phyloP scores from a whole-genome alignment of 441 rosid genomes.

The Arabidopsis lyrata region DNA sequence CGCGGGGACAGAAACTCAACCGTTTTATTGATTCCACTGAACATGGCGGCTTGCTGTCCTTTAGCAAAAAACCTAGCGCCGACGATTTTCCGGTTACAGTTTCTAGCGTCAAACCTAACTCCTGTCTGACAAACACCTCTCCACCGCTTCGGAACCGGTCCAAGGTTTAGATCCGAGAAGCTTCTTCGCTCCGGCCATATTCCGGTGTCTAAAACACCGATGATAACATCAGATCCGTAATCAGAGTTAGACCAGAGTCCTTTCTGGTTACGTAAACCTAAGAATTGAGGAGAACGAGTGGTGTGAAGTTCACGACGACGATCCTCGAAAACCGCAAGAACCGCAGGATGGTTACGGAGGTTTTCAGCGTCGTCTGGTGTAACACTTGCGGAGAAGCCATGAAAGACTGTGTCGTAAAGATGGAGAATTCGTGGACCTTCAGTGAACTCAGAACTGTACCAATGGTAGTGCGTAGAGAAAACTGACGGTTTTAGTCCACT shows the following conservation, averaged over 20 bases:
- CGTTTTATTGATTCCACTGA: conserved; percentile 65
- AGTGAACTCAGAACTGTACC: conserved; percentile 80
- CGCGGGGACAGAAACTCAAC: conserved; percentile 78
- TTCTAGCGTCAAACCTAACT: conserved; percentile 44
- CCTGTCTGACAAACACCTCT: conserved; percentile 68
- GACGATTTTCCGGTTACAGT: conserved; percentile 70
- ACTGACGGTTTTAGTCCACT: conserved; percentile 42
- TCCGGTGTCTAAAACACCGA: conserved; percentile 78
- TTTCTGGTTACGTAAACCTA: conserved; percentile 70
- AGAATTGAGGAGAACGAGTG: conserved; percentile 84
- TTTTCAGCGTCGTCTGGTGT: conserved; percentile 49
- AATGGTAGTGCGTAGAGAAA: conserved; percentile 77
- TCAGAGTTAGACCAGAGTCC: conserved; percentile 83
- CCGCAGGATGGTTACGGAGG: conserved; percentile 61
- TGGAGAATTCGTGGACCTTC: conserved; percentile 69
- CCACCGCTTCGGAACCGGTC: conserved; percentile 73
- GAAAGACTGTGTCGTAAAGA: conserved; percentile 84
- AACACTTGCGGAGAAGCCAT: conserved; percentile 78
- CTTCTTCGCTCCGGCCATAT: conserved; percentile 80
- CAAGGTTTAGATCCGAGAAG: conserved; percentile 73
- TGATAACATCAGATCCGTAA: conserved; percentile 80
- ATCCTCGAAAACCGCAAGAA: conserved; percentile 69
- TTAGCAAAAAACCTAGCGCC: conserved; percentile 77
- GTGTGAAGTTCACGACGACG: conserved; percentile 74
- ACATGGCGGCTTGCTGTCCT: conserved; percentile 64